Conservation (phyloP, 306 rosid genomes). For the Vigna unguiculata region DNA sequence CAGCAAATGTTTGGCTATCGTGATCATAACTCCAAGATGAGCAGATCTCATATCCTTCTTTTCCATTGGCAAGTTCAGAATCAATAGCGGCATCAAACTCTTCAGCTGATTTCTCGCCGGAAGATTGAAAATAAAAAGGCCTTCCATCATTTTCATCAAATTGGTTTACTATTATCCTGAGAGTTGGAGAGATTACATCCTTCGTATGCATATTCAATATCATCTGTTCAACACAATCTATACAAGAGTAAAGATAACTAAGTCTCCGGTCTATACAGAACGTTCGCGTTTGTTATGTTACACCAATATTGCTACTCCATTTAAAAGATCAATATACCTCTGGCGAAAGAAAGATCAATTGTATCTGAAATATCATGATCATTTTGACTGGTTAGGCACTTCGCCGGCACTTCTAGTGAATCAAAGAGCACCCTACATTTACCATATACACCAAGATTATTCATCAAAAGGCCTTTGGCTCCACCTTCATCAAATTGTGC, state of each 20-base stretch:
- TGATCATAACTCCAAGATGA: slow-evolving; percentile 60
- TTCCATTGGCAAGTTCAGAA: slow-evolving; percentile 51
- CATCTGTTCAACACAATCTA: slow-evolving; percentile 84
- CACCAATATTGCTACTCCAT: slow-evolving; percentile 31
- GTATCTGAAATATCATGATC: slow-evolving; percentile 59
- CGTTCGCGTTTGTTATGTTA: slow-evolving; percentile 28
- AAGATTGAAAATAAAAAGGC: slow-evolving; percentile 57
- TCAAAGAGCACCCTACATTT: slow-evolving; percentile 87
- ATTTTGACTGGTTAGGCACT: slow-evolving; percentile 57
- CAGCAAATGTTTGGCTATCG: slow-evolving; percentile 55
- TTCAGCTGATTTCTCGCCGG: slow-evolving; percentile 50
- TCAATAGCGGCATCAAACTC: slow-evolving; percentile 49
- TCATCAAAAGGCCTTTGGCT: slow-evolving; percentile 91
- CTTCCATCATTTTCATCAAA: slow-evolving; percentile 81
- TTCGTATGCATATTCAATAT: slow-evolving; percentile 60
- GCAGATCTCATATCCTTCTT: slow-evolving; percentile 55
- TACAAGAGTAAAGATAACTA: slow-evolving; percentile 23
- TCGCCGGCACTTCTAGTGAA: slow-evolving; percentile 80
- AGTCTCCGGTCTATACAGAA: slow-evolving; percentile 15
- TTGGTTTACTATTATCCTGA: slow-evolving; percentile 65
- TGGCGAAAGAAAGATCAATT: slow-evolving; percentile 85
- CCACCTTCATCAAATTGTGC: slow-evolving; percentile 98
- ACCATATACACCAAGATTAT: slow-evolving; percentile 87
- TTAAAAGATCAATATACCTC: slow-evolving; percentile 60
- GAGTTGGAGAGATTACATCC: slow-evolving; percentile 88